Conservation (phyloP, 352 stramenopile genomes). For the Poterioochromonas sp. region DNA sequence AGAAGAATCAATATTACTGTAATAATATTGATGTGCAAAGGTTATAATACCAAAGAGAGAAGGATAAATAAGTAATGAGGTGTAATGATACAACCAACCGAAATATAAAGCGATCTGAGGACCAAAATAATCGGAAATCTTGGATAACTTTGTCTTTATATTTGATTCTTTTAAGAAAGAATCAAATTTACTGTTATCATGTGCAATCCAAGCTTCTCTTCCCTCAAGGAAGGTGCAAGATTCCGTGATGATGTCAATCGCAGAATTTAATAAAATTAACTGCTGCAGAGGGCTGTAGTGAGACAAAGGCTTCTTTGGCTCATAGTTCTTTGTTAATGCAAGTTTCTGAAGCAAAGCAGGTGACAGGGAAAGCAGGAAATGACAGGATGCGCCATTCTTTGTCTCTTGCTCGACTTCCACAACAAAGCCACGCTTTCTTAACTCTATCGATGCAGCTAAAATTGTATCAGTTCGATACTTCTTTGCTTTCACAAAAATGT, state of each 20-base stretch:
- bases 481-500: no score
- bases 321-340: not conserved
- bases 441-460: no score
- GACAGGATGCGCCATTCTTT: not conserved
- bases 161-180: not conserved
- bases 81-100: constrained; percentile 77
- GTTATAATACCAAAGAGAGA: constrained; percentile 64
- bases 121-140: constrained; percentile 63
- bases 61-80: constrained; percentile 70
- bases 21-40: constrained; percentile 42
- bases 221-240: not conserved
- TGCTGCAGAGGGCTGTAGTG: not conserved
- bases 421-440: not conserved
- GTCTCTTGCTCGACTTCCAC: not conserved
- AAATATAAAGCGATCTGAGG: constrained; percentile 80
- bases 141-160: not conserved
- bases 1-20: not conserved
- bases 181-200: not conserved
- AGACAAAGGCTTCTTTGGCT: not conserved
- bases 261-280: not conserved
- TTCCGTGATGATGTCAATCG: not conserved
- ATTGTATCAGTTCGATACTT: no score
- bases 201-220: not conserved
- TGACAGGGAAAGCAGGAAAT: not conserved
- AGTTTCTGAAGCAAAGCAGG: not conserved